A percentile compares a stretch with the other conserved stretches of the same genome.
Evolutionary conservation across 805 yeast genomes (phyloP).

Genomic region (Myxozyma sirexii): DNA sequence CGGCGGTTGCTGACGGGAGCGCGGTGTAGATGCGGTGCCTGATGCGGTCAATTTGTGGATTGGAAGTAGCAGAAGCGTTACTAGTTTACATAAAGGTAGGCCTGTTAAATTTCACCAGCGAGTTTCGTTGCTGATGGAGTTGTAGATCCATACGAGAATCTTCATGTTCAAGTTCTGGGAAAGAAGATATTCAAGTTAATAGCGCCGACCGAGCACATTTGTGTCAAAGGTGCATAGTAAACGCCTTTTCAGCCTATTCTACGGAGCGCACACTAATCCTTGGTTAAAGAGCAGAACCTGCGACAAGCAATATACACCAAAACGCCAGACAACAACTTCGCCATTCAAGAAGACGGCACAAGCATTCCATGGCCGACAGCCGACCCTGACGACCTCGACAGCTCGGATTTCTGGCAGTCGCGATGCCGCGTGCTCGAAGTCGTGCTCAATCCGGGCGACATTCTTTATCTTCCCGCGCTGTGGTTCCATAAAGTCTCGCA

Average conservation of each 20-base stretch:
- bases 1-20: neutral
- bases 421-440: conserved; percentile 33
- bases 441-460: conserved; percentile 44
- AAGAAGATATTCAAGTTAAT: conserved; percentile 42
- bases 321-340: conserved; percentile 27
- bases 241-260: neutral
- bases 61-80: conserved; percentile 40
- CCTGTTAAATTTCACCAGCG: neutral
- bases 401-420: conserved; percentile 11
- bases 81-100: conserved; percentile 33
- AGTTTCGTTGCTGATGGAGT: neutral
- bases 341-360: conserved; percentile 25
- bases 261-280: neutral
- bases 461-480: conserved; percentile 45
- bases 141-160: conserved; percentile 44
- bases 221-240: conserved; percentile 18
- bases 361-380: conserved; percentile 29
- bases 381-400: conserved; percentile 17
- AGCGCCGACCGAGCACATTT: conserved; percentile 39
- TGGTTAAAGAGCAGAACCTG: conserved; percentile 39
- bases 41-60: conserved; percentile 48
- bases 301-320: conserved; percentile 39
- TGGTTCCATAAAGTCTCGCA: conserved; percentile 47
- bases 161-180: conserved; percentile 44
- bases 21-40: conserved; percentile 30